Conservation (phyloP, 2,329 filamentous ascomycete genomes). For the Lachnellula arida region DNA sequence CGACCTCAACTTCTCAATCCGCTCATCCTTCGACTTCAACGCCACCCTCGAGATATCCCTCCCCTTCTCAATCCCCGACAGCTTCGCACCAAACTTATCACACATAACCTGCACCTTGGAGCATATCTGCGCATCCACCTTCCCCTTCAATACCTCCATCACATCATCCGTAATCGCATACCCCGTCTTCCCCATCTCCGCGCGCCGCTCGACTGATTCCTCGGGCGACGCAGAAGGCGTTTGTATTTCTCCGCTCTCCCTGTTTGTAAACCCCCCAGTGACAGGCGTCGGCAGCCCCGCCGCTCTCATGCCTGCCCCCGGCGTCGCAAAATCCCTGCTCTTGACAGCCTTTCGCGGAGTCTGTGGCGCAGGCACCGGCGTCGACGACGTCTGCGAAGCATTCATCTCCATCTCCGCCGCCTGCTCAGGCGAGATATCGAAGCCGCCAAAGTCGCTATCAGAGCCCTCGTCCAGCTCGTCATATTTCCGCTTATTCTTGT, state of each 20-base stretch:
- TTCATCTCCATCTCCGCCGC: not conserved
- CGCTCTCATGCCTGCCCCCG: constrained; percentile 27
- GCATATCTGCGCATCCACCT: constrained; percentile 38
- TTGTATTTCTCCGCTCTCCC: not conserved
- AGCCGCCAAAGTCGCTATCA: not conserved
- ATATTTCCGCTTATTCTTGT: not conserved
- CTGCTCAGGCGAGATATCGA: not conserved
- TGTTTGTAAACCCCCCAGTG: constrained; percentile 7
- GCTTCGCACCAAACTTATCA: constrained; percentile 50
- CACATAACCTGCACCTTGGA: constrained; percentile 42
- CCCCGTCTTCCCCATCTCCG: constrained; percentile 3
- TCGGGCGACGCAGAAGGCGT: not conserved
- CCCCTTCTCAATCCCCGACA: constrained; percentile 58
- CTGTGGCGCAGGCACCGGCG: constrained; percentile 9
- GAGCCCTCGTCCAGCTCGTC: not conserved
- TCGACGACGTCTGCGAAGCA: not conserved
- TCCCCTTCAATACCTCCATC: constrained; percentile 43
- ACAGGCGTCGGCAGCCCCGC: constrained; percentile 25
- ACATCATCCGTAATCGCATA: constrained; percentile 43
- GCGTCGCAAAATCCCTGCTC: constrained; percentile 18
- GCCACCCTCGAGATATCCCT: constrained; percentile 61
- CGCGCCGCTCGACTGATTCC: not conserved
- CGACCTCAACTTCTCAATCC: constrained; percentile 61
- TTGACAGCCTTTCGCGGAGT: constrained; percentile 26
- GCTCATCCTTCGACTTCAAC: constrained; percentile 59